phyloP scores from a whole-genome alignment of 2,329 filamentous ascomycete genomes.

The Aureobasidium vineae region DNA sequence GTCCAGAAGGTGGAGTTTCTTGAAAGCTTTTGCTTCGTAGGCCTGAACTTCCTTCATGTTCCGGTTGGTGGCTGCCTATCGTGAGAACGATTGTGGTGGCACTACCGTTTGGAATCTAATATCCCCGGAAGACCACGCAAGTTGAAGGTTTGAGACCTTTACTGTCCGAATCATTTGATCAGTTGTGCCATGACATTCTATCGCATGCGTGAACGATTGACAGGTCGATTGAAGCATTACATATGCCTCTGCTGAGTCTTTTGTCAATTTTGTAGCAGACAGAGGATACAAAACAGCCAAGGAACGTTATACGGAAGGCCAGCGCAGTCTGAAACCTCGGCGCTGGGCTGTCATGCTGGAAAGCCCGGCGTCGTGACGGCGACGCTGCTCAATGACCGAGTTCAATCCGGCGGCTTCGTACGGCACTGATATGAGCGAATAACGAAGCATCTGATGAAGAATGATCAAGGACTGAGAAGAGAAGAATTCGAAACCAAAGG shows the following conservation, averaged over 20 bases:
- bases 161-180: background rate
- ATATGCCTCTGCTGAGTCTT: background rate
- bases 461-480: background rate
- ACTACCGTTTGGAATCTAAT: slow-evolving; percentile 4
- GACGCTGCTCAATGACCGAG: slow-evolving; percentile 13
- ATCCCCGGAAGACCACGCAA: background rate
- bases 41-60: background rate
- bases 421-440: background rate
- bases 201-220: background rate
- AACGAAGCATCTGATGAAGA: background rate
- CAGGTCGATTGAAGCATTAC: slow-evolving; percentile 4
- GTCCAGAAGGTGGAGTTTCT: background rate
- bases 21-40: slow-evolving; percentile 9
- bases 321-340: slow-evolving; percentile 20
- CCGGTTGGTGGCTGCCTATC: background rate
- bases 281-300: slow-evolving; percentile 22
- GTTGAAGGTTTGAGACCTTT: background rate
- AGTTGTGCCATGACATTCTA: background rate
- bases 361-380: background rate
- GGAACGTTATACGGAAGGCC: slow-evolving; percentile 9
- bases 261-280: background rate
- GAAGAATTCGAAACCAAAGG: background rate
- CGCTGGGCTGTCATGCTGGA: slow-evolving; percentile 17
- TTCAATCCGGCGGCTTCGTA: background rate
- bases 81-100: slow-evolving; percentile 13